Evolutionary conservation across 1,139 yeast genomes (phyloP).

Genomic region (Yamadazyma atmosphaerica): DNA sequence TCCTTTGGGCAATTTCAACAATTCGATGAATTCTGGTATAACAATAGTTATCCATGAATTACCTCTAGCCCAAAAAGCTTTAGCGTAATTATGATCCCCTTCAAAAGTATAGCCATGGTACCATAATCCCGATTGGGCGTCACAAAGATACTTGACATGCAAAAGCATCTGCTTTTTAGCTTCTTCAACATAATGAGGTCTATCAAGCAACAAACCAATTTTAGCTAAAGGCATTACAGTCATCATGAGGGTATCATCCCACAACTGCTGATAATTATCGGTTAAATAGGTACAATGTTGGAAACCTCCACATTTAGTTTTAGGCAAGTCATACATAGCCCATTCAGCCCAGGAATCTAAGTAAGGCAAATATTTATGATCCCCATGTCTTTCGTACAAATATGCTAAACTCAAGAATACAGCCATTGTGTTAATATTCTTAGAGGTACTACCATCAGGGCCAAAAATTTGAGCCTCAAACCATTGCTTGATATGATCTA

Average conservation of each 20-base stretch:
- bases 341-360: slow-evolving; percentile 36
- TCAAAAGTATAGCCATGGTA: slow-evolving; percentile 34
- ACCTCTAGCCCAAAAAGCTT: slow-evolving; percentile 38
- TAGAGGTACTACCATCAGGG: slow-evolving; percentile 29
- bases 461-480: slow-evolving; percentile 26
- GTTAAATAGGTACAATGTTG: slow-evolving; percentile 34
- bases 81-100: slow-evolving; percentile 30
- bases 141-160: slow-evolving; percentile 30
- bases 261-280: slow-evolving; percentile 29
- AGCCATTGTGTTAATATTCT: slow-evolving; percentile 35
- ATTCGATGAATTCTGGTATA: slow-evolving; percentile 33
- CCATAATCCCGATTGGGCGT: slow-evolving; percentile 29
- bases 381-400: slow-evolving; percentile 24
- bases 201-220: slow-evolving; percentile 26
- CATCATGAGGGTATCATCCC: slow-evolving; percentile 40
- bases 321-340: slow-evolving; percentile 29
- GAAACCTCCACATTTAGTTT: slow-evolving; percentile 33
- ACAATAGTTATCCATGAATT: slow-evolving; percentile 38
- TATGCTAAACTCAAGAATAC: slow-evolving; percentile 30
- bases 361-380: slow-evolving; percentile 24
- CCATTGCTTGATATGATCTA: slow-evolving; percentile 27
- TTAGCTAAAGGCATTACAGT: slow-evolving; percentile 35
- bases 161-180: slow-evolving; percentile 33
- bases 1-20: slow-evolving; percentile 23
- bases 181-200: slow-evolving; percentile 30